A percentile compares a stretch with the other conserved stretches of the same genome.
phyloP scores from a whole-genome alignment of 306 rosid genomes.

The Crotalaria pallida region DNA sequence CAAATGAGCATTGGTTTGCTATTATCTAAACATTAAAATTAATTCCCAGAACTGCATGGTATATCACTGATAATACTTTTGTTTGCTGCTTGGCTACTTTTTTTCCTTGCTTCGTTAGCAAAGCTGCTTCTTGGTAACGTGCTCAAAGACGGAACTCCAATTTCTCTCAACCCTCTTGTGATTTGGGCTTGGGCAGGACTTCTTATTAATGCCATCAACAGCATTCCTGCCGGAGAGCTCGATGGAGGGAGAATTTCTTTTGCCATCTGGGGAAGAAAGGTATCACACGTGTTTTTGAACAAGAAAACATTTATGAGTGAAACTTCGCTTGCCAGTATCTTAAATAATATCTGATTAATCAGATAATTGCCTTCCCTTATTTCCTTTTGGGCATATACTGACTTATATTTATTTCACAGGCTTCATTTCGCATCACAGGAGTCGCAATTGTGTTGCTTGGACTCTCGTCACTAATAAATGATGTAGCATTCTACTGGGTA shows the following conservation, averaged over 20 bases:
- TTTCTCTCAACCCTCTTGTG: conserved; percentile 89
- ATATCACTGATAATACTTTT: neutral
- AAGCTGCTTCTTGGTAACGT: conserved; percentile 78
- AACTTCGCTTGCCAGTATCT: conserved; percentile 2
- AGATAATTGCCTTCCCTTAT: neutral
- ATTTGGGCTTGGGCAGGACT: conserved; percentile 99
- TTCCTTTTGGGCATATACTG: conserved; percentile 1
- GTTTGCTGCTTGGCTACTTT: conserved; percentile 19
- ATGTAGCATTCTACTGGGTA: conserved; percentile 97
- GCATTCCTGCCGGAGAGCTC: conserved; percentile 97
- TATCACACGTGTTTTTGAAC: conserved; percentile 22
- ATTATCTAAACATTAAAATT: neutral
- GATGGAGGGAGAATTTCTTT: conserved; percentile 95
- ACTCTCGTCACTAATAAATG: conserved; percentile 65
- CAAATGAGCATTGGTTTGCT: neutral
- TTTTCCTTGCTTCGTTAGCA: conserved; percentile 41
- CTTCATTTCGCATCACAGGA: conserved; percentile 73
- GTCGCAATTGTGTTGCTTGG: conserved; percentile 74
- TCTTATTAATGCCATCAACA: conserved; percentile 92
- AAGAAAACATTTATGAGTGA: neutral
- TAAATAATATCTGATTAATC: neutral
- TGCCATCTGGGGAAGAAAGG: conserved; percentile 98
- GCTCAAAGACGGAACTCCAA: conserved; percentile 85
- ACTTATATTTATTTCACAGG: conserved; percentile 42
- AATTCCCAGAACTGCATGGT: neutral